Evolutionary conservation across 2,329 filamentous ascomycete species (phyloP).

Genomic region (Colletotrichum orchidophilum): DNA sequence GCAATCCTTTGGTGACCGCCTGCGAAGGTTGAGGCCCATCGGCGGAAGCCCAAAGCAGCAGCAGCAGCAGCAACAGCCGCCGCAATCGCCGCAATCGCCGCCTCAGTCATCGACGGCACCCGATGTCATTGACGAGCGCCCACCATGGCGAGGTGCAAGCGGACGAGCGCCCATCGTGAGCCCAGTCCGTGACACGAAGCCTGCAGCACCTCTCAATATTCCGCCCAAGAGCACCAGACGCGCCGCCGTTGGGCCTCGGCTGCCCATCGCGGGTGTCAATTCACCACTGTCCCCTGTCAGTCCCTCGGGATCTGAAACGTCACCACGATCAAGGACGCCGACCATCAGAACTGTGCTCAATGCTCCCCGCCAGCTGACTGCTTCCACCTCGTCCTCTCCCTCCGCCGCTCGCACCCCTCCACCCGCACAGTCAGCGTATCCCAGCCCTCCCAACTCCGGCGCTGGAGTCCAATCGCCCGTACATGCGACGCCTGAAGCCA

Average conservation of each 20-base stretch:
- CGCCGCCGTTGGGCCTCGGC: conserved; percentile 38
- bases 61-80: conserved; percentile 35
- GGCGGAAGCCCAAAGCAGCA: conserved; percentile 28
- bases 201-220: conserved; percentile 65
- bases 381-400: conserved; percentile 37
- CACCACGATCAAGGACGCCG: conserved; percentile 38
- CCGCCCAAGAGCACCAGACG: conserved; percentile 61
- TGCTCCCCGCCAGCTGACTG: conserved; percentile 27
- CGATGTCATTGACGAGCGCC: conserved; percentile 51
- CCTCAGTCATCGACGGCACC: conserved; percentile 35
- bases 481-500: conserved; percentile 35
- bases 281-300: conserved; percentile 43
- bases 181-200: conserved; percentile 69
- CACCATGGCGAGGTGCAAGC: conserved; percentile 78
- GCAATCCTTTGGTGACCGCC: conserved; percentile 54
- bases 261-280: conserved; percentile 34
- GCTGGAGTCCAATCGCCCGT: conserved; percentile 29
- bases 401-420: conserved; percentile 25
- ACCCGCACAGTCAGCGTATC: conserved; percentile 39
- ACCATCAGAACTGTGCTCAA: conserved; percentile 45
- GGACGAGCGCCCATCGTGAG: conserved; percentile 72
- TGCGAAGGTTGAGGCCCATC: conserved; percentile 51
- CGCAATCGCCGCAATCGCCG: background rate
- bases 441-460: conserved; percentile 46
- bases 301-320: conserved; percentile 46